Evolutionary conservation across 345 rosid genomes (phyloP), one percentile per base, ranked within the genome.

Genomic region (Syzygium aromaticum): DNA sequence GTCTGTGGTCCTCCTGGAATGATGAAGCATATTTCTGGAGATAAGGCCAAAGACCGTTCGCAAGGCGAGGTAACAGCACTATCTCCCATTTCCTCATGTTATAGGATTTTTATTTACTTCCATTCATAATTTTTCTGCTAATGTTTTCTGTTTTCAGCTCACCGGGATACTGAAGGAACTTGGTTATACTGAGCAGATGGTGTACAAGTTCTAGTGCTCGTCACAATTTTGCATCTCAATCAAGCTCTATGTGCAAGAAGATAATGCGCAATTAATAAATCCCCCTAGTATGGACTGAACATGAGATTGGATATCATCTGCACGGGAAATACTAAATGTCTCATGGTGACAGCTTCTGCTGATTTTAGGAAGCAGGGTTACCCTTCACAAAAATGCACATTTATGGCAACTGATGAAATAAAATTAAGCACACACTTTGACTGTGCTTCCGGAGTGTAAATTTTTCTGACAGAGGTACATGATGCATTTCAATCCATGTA

Each of bases 1-100:
- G 98, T 97, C 52, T 97, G 98, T 54, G 99, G 99, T 52, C 99
- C 98, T 67, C 95, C 98, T 86, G 98, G 98, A 87, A 95, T 97
- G 99, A 95, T 96, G 98, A 92, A 95, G 84, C 98, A 96, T 84
- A 89, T 96, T 89, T 96, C 99, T 25, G 99, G 99, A 67, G 95
- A 87, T 51, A 97, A 96, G 93, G 99, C 98, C 89, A 94, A 95
- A 90, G 98, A 96, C 91, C 67, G 89, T 82, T 91, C 99, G 86
- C 98, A 97, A 87, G 99, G 99, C 91, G 98, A 97, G 98, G 99
- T 97, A 92, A 77, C 80, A 73, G 49, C 80, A 73, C 80, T 73
- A 38, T 73, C 49, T 73, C 49, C 49, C 80, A 73, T 73, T 38
- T 38, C 11, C 23, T 73, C 54, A 63, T 78, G 52, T 61, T 77